Base-by-base conservation (phyloP, 2,329 filamentous ascomycete genomes). In the Paraphaeosphaeria sporulosa region DNA sequence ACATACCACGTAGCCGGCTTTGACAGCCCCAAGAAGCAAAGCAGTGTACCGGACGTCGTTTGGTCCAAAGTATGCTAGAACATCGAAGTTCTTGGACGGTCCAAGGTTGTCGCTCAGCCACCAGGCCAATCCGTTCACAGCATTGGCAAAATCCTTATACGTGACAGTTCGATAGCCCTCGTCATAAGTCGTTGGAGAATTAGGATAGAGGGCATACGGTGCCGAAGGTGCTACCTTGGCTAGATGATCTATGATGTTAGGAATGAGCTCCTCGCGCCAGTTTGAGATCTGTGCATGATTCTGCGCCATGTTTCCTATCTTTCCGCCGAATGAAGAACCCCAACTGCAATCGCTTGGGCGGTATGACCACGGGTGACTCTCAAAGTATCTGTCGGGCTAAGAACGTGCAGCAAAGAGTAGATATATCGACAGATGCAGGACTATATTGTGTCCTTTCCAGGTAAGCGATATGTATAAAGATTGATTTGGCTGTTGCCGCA, bases 81-180 rank as follows among this genome's bases (percentile, higher is more conserved):
- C 61, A 25, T 68, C 61, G 32, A 68, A 69, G 21, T 63, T 49
- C 62, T 57, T 12, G 67, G 66, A 10, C 57, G 66, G 1, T 72
- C 76, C 30, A 1, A 81, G 59, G 3, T 55, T 65, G 19, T 67
- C 54, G 13, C 76, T 65, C 13, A 81, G 65, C 49, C 74, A 70
- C 71, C 72, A 76, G 0, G 76, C 67, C 27, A 72, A 67, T 4
- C 73, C 68, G 61, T 79, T 69, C 15, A 78, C 65, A 8, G 74
- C 76, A 27, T 67, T 62, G n/a, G 72, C 66, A 27, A 77, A 58
- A 4, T 63, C 58, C 12, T 55, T 56, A n/a, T 71, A 71, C 1
- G 66, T 69, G 17, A 78, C 61, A 12, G 73, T 67, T 13, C 59
- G 59, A 55, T 71, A 79, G 0, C 74, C 76, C 23, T 62, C 55